These are phyloP conservation scores for Raddia guianensis DNA, from an alignment of 176 grass and related monocot genomes.

Conservation along the genomic window DNA sequence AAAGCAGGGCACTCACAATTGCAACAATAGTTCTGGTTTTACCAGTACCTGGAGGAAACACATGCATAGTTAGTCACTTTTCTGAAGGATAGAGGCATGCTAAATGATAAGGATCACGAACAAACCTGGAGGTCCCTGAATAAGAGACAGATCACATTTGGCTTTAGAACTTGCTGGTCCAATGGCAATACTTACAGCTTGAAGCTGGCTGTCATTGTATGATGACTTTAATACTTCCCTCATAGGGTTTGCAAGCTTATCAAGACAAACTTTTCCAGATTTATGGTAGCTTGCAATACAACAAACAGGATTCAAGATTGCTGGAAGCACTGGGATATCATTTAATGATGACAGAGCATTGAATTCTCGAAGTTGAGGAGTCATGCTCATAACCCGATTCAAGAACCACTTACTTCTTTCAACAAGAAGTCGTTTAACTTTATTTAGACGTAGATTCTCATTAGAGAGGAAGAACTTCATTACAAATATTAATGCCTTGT, in stretches of 20 bases:
- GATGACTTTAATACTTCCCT: constrained; percentile 66
- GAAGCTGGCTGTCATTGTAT: constrained; percentile 85
- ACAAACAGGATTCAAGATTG: constrained; percentile 76
- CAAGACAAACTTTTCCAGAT: constrained; percentile 59
- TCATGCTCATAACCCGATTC: constrained; percentile 87
- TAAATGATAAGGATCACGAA: constrained; percentile 4
- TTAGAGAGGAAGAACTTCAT: constrained; percentile 76
- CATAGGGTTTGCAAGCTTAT: constrained; percentile 60
- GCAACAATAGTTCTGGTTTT: constrained; percentile 94
- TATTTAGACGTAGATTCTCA: constrained; percentile 71
- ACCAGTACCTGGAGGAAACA: constrained; percentile 72
- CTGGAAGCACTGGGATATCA: constrained; percentile 88
- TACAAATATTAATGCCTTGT: constrained; percentile 64
- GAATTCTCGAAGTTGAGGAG: constrained; percentile 90
- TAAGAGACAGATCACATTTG: constrained; percentile 82
- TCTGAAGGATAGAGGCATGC: constrained; percentile 10
- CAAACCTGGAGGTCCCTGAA: constrained; percentile 97
- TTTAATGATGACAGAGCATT: constrained; percentile 82
- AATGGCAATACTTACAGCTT: constrained; percentile 72
- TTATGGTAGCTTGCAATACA: constrained; percentile 42
- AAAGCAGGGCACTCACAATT: constrained; percentile 80
- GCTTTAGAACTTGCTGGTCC: constrained; percentile 36
- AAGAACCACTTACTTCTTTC: constrained; percentile 94
- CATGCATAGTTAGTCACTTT: constrained; percentile 10
- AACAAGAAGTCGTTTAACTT: constrained; percentile 77